A percentile compares a stretch with the other conserved stretches of the same genome.
These are phyloP conservation scores for Kodamaea fungicola DNA, from an alignment of 1,139 yeast species.

Conservation along the genomic window DNA sequence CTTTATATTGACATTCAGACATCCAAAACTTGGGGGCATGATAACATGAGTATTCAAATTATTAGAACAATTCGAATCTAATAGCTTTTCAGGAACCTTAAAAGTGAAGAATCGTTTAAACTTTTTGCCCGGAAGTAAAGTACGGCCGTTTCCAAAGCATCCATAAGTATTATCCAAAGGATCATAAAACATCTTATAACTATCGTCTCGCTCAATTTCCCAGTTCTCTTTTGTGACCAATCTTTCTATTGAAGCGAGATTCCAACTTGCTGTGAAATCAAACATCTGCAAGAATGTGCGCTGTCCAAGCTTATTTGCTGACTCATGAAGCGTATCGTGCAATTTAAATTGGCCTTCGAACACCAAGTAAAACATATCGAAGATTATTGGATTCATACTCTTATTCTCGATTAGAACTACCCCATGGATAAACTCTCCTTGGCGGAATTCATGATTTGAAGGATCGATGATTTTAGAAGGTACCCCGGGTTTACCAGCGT, in stretches of 20 bases:
- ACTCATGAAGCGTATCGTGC: neutral
- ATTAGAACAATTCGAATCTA: slow-evolving; percentile 22
- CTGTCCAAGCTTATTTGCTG: slow-evolving; percentile 6
- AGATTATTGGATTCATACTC: slow-evolving; percentile 25
- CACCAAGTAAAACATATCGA: slow-evolving; percentile 41
- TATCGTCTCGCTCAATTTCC: neutral
- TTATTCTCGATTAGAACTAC: slow-evolving; percentile 28
- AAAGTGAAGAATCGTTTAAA: slow-evolving; percentile 21
- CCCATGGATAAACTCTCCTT: slow-evolving; percentile 42
- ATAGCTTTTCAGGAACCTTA: slow-evolving; percentile 18
- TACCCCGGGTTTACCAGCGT: slow-evolving; percentile 29
- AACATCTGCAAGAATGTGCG: slow-evolving; percentile 39
- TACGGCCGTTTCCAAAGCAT: slow-evolving; percentile 8
- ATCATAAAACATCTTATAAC: slow-evolving; percentile 13
- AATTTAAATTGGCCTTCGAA: slow-evolving; percentile 30
- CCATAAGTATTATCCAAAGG: slow-evolving; percentile 25
- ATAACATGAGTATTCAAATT: slow-evolving; percentile 16
- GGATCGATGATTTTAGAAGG: slow-evolving; percentile 32
- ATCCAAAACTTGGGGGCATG: slow-evolving; percentile 21
- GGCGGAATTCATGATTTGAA: slow-evolving; percentile 33
- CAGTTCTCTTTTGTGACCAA: slow-evolving; percentile 1
- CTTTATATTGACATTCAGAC: slow-evolving; percentile 5
- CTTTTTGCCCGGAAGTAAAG: slow-evolving; percentile 8
- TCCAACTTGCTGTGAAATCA: slow-evolving; percentile 42
- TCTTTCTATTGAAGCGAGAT: slow-evolving; percentile 29